Evolutionary conservation across 2,329 filamentous ascomycete species (phyloP), one percentile per base, ranked within the genome.

Genomic region (Arthroderma sp.): DNA sequence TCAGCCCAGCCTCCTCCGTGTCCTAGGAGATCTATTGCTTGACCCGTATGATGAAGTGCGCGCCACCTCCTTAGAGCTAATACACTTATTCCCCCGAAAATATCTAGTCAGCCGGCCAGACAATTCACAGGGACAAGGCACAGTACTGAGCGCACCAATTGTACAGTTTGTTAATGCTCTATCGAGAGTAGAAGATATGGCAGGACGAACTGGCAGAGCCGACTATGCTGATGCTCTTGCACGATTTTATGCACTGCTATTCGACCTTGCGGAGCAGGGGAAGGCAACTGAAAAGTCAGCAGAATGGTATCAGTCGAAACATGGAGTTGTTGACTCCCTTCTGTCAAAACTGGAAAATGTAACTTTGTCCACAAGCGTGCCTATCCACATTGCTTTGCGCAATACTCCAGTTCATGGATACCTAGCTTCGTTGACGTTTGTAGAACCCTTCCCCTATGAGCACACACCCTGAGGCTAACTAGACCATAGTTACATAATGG

Each of bases 41-140:
- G 85, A 98, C 55, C 86, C 89, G 0, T 98, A 94, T 56, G 91
- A 96, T 46, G 91, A 98, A 61, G 83, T 96, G 4, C 75, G 89
- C 52, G 77, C 66, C 39, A 65, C 63, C 1, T 65, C 76, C 5
- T 61, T 72, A 9, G 58, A 60, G 9, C 60, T 74, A 4, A 56
- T 79, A 31, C 58, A 57, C 15, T 33, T 62, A 27, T 67, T 64
- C 36, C 64, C 65, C 10, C 47, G 42, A 4, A 48, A 58, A 5
- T 48, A 61, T 8, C 43, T 65, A 29, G 43, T 28, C 9, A 9
- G 27, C 22, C 37, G 42, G 36, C 5, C n/a, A 4, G 6, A 2
- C 9, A 28, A 22, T n/a, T 8, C 36, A n/a, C 15, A 38, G 30
- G n/a, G 10, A 1, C 15, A 37, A 15, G 36, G 29, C 4, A 3